Conservation (phyloP, 192 early-diverging fungal species). For the Rhizophagus clarus region DNA sequence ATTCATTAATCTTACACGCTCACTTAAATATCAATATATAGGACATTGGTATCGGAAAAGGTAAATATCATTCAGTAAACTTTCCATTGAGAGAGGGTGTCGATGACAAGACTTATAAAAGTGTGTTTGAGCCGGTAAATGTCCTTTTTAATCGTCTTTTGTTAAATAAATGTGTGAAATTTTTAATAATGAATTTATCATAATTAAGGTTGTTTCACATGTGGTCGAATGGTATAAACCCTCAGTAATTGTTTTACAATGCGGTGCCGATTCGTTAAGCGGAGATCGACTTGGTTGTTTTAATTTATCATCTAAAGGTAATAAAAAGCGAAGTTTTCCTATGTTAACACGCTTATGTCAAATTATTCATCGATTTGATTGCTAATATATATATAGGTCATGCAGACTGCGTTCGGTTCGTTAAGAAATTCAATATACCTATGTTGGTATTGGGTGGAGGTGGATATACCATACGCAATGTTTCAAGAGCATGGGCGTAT, state of each 20-base stretch:
- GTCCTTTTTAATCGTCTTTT: neutral
- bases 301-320: slow-evolving; percentile 87
- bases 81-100: slow-evolving; percentile 94
- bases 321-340: neutral
- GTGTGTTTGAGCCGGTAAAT: slow-evolving; percentile 81
- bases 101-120: slow-evolving; percentile 89
- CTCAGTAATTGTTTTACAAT: slow-evolving; percentile 89
- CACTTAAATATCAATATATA: slow-evolving; percentile 31
- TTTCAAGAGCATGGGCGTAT: slow-evolving; percentile 92
- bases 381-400: slow-evolving; percentile 64
- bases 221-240: slow-evolving; percentile 96
- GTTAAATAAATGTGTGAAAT: neutral
- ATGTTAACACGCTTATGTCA: neutral
- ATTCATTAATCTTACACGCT: slow-evolving; percentile 22
- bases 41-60: slow-evolving; percentile 90
- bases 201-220: slow-evolving; percentile 57
- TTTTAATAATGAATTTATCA: neutral
- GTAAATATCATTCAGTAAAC: slow-evolving; percentile 94
- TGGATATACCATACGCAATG: slow-evolving; percentile 97
- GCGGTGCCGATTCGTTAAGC: slow-evolving; percentile 94
- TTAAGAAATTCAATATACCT: slow-evolving; percentile 89
- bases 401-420: slow-evolving; percentile 90
- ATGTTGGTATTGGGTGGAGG: slow-evolving; percentile 94
- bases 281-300: slow-evolving; percentile 93
- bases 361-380: neutral